Percentiles rank a stretch among this genome's conserved stretches.
Evolutionary conservation across 2,329 filamentous ascomycete species (phyloP).

Genomic region (Cercospora sesami): DNA sequence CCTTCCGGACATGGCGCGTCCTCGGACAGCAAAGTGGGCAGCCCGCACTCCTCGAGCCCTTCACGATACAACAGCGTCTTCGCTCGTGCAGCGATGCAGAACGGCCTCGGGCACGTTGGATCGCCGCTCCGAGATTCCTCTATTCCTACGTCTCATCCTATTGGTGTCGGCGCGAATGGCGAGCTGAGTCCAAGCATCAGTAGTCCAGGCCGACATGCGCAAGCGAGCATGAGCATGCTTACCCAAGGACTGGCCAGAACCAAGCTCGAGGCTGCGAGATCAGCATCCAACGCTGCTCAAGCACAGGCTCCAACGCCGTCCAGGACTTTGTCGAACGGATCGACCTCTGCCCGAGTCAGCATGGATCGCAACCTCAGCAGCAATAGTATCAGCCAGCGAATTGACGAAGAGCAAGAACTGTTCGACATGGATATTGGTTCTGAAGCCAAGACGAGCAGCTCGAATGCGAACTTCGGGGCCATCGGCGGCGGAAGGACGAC

Average conservation of each 20-base stretch:
- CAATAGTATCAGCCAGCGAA: conserved; percentile 29
- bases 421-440: conserved; percentile 31
- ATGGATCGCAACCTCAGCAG: conserved; percentile 29
- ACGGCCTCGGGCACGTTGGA: conserved; percentile 59
- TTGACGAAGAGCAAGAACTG: conserved; percentile 30
- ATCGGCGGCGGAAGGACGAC: conserved; percentile 25
- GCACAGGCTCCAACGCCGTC: conserved; percentile 12
- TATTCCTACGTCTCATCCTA: conserved; percentile 27
- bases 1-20: conserved; percentile 46
- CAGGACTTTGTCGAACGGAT: conserved; percentile 28
- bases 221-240: conserved; percentile 62
- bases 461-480: conserved; percentile 21
- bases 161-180: conserved; percentile 24
- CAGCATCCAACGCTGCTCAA: conserved; percentile 19
- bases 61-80: conserved; percentile 63
- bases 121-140: conserved; percentile 62
- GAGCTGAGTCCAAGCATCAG: conserved; percentile 48
- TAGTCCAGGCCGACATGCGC: conserved; percentile 56
- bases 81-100: conserved; percentile 36
- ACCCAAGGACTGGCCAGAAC: conserved; percentile 52
- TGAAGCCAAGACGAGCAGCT: conserved; percentile 15
- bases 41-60: conserved; percentile 61
- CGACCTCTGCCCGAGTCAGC: conserved; percentile 20
- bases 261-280: conserved; percentile 39
- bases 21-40: conserved; percentile 45